Evolutionary conservation across 2,329 filamentous ascomycete genomes (phyloP), one percentile per base, ranked within the genome.

Genomic region (Chaetomium globosum): DNA sequence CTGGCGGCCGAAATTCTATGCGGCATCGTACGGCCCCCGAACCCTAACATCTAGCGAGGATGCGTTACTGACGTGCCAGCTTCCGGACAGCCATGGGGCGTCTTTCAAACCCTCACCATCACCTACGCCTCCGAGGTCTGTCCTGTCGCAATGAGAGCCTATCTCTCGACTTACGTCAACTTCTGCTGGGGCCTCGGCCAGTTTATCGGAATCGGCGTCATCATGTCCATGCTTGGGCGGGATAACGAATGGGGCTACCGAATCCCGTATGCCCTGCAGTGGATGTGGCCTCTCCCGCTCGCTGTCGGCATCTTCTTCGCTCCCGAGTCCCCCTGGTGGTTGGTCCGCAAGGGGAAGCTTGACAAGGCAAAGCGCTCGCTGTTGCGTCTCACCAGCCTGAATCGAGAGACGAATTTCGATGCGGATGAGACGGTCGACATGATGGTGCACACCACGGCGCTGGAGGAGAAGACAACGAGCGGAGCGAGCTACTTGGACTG

Each of bases 381-480:
- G 23, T 79, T 89, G 57, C 86, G 89, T 3, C 79, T 92, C 23
- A 91, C 89, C 5, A 88, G 83, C 71, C 71, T 81, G 16, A 80
- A 87, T 68, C 80, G 81, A 61, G 88, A 92, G 66, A 88, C 86
- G 0, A 84, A 89, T 66, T 93, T 95, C 71, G 86, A 96, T 72
- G 85, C 90, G 12, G 90, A 96, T 68, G 91, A 95, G 78, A 95
- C 91, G 0, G 82, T 96, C 58, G 88, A 91, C 72, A 96, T 96
- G 91, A 96, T 97, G 90, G 87, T 92, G 1, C 91, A 96, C 74
- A 97, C 92, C 0, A 93, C 90, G 0, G 89, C 89, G 0, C 80
- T 96, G 12, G 93, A 96, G 75, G 84, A 91, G 73, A 83, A 85
- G 76, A 90, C 92, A 61, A 93, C 90, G 4, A 79, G 80, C 7